Evolutionary conservation across 179 eudicot genomes (phyloP).

Genomic region (Heliamphora pulchella): DNA sequence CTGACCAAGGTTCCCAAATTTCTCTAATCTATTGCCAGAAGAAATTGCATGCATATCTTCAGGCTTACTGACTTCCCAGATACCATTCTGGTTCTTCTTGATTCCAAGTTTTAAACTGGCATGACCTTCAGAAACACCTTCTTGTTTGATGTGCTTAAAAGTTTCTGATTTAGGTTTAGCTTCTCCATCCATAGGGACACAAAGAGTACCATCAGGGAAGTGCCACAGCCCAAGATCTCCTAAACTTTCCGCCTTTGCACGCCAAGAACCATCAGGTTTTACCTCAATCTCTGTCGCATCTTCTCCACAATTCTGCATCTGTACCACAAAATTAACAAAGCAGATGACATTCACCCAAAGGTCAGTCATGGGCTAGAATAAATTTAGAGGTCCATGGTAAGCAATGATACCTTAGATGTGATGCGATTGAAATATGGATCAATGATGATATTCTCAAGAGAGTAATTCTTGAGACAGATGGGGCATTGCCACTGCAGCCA

Average conservation of each 20-base stretch:
- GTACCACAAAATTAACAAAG: constrained; percentile 12
- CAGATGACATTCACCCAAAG: not conserved
- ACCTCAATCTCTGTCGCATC: constrained; percentile 77
- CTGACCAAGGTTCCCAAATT: constrained; percentile 32
- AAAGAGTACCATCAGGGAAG: constrained; percentile 53
- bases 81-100: constrained; percentile 68
- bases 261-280: constrained; percentile 94
- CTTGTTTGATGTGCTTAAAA: constrained; percentile 49
- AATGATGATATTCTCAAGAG: constrained; percentile 41
- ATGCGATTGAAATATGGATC: constrained; percentile 66
- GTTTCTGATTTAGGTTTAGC: constrained; percentile 44
- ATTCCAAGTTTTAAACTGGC: constrained; percentile 65
- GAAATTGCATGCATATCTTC: constrained; percentile 38
- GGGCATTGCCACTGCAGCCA: constrained; percentile 68
- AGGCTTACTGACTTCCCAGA: constrained; percentile 77
- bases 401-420: constrained; percentile 40
- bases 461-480: constrained; percentile 65
- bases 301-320: constrained; percentile 58
- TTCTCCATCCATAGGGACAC: constrained; percentile 39
- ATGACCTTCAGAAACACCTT: constrained; percentile 44
- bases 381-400: not conserved
- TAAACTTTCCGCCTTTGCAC: constrained; percentile 53
- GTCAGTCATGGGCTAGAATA: not conserved
- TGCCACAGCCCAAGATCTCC: constrained; percentile 83
- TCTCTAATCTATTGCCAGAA: constrained; percentile 41